Base-by-base conservation (phyloP, 768 basidiomycete species). In the Cubamyces sp. region DNA sequence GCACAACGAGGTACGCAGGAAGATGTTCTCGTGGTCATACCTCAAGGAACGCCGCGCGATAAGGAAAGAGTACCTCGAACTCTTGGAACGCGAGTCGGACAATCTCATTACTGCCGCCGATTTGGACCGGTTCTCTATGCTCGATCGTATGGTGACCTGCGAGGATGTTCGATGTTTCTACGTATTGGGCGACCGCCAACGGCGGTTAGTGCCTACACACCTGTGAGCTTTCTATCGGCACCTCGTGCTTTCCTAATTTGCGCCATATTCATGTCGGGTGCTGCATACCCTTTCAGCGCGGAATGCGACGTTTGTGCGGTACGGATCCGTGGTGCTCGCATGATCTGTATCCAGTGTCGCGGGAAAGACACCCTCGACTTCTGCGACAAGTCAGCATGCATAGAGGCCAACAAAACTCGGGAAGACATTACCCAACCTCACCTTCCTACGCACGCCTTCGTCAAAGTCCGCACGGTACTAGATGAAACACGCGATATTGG, bases 11-110 rank as follows among this genome's bases (percentile, higher is more conserved):
- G 65, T 70, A 8, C 69, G 71, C 14, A 64, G 64, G 40, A 61
- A 65, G 34, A 37, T 57, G 8, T 76, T 72, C 70, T 71, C 74
- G 2, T 76, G 74, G 74, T 54, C 66, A 3, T 73, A 68, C 60
- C 72, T 77, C 68, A 65, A 69, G 53, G 62, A 71, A 49, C 67
- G 76, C 9, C 66, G 71, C 2, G 67, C 69, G n/a, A 63, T 64
- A 11, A 65, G 74, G n/a, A 66, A 67, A 18, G 64, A 63, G 4
- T 74, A 74, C 57, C 58, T 77, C 28, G 67, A 73, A 34, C 68
- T 74, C 19, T 68, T 69, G 42, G 69, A 70, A 19, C 71, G 73
- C 1, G 67, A 70, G 12, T 41, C n/a, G 14, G 48, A 62, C n/a
- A 25, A 40, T 3, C 14, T 16, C 2, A 11, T 28, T 5, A 62